These are phyloP conservation scores for Gynochthodes officinalis DNA, from an alignment of 257 asterid species.

Conservation along the genomic window DNA sequence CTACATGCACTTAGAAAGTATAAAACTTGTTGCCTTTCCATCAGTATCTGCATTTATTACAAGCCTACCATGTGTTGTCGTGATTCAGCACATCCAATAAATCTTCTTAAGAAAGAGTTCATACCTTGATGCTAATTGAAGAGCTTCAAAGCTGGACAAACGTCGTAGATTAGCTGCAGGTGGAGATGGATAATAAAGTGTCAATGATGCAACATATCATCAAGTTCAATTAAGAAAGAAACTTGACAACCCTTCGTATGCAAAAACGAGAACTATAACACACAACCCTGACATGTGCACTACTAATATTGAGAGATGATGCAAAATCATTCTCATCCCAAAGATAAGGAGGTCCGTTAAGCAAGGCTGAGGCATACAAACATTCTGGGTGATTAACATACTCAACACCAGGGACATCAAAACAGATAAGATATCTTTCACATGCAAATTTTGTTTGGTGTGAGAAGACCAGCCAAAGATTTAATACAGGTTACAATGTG, in stretches of 20 bases:
- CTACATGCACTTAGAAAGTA: not conserved
- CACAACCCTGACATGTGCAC: not conserved
- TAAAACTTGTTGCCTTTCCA: not conserved
- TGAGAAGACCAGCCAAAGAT: not conserved
- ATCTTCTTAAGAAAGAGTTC: conserved; percentile 2
- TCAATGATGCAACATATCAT: conserved; percentile 16
- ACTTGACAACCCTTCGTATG: not conserved
- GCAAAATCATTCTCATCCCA: not conserved
- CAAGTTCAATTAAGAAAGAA: not conserved
- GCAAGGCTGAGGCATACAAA: not conserved
- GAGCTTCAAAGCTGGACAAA: conserved; percentile 53
- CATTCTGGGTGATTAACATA: not conserved
- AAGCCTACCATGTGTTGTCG: not conserved
- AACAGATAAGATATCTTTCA: not conserved
- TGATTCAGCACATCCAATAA: not conserved
- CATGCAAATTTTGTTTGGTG: not conserved
- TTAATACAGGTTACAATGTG: not conserved
- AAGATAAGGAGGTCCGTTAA: not conserved
- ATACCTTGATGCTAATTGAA: conserved; percentile 60
- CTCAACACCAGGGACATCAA: not conserved
- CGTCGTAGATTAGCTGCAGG: conserved; percentile 53
- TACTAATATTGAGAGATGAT: not conserved
- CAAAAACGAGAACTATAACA: not conserved
- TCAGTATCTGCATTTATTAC: not conserved
- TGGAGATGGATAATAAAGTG: conserved; percentile 8